Evolutionary conservation across 2,329 filamentous ascomycete species (phyloP), one percentile per base, ranked within the genome.

Genomic region (Trichoderma sp.): DNA sequence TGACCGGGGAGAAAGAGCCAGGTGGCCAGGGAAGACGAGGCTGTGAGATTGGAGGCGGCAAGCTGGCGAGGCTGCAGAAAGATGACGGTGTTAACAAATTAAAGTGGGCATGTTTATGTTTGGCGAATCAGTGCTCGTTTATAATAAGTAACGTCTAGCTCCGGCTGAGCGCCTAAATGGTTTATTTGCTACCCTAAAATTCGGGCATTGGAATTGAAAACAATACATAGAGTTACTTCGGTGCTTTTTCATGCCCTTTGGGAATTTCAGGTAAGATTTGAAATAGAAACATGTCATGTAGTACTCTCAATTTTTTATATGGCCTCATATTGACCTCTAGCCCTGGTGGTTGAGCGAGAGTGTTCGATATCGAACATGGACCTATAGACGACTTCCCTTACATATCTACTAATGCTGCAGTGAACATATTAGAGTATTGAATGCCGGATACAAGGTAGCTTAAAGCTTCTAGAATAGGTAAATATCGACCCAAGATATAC

Each of bases 11-110:
- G 59, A 58, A 57, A 21, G 59, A 57, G 67, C 47, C 59, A 62
- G 37, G 57, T 67, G 52, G 69, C 61, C 58, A 63, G 24, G 29
- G 64, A 24, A 68, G 52, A 31, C n/a, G 24, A 56, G 47, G 47
- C 47, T 49, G 47, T 53, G 24, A 68, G 56, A 47, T 57, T 68
- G 65, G 40, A 27, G 47, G 49, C 61, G 16, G 55, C 49, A 60
- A 65, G 67, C 35, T 52, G 67, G 33, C 60, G 40, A 65, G 60
- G 60, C 49, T 65, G 65, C 40, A n/a, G 4, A 31, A 19, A 29
- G 24, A 10, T 40, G 14, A 37, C 19, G 14, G 4, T 14, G 59
- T 67, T 59, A 52, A 52, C 53, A 43, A 57, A 59, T 49, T 16
- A 13, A 2, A 4, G 29, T 59, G 63, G 63, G 40, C 10, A 3